Evolutionary conservation across 208 protist genomes (phyloP).

Genomic region (Acanthamoeba triangularis): DNA sequence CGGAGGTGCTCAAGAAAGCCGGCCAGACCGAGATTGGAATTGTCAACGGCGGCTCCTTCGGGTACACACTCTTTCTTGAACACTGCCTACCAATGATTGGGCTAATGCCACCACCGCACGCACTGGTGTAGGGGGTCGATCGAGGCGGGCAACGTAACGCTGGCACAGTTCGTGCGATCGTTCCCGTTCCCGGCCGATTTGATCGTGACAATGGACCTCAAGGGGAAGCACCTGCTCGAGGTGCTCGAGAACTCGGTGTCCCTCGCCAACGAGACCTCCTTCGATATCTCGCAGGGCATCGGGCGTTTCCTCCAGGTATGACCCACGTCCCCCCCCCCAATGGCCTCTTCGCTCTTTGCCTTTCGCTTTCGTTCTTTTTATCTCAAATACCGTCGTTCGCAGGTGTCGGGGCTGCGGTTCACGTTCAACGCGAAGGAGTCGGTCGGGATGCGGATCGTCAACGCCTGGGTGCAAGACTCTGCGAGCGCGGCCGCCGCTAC

Average conservation of each 20-base stretch:
- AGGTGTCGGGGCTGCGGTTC: constrained; percentile 24
- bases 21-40: constrained; percentile 23
- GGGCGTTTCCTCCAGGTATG: constrained; percentile 43
- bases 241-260: constrained; percentile 60
- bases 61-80: background rate
- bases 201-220: constrained; percentile 33
- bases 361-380: background rate
- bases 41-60: constrained; percentile 37
- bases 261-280: background rate
- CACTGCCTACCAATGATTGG: too few species aligned
- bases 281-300: constrained; percentile 61
- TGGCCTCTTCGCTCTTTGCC: background rate
- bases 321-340: too few species aligned
- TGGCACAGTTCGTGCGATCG: background rate
- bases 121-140: background rate
- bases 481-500: background rate
- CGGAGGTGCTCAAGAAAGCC: background rate
- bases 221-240: constrained; percentile 6
- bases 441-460: constrained; percentile 10
- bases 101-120: background rate
- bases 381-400: background rate
- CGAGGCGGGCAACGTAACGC: constrained; percentile 5
- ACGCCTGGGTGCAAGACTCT: constrained; percentile 15
- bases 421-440: constrained; percentile 7
- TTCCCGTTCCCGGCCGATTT: constrained; percentile 46